phyloP scores from a whole-genome alignment of 2,329 filamentous ascomycete genomes.

The Phyllosticta ampelicida region DNA sequence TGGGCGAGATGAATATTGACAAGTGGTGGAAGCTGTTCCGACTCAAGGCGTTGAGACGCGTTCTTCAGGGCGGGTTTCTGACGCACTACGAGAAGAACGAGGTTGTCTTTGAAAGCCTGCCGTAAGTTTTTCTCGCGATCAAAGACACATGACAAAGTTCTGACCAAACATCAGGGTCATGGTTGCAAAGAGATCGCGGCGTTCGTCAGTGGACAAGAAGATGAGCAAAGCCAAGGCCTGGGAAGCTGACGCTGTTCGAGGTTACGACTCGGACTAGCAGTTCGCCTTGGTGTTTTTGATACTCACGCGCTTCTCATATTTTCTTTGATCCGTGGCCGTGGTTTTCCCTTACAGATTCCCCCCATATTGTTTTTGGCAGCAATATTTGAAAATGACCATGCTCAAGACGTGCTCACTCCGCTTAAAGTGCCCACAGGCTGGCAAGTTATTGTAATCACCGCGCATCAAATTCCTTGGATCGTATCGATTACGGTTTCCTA shows the following conservation, averaged over 20 bases:
- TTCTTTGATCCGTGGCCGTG: not conserved
- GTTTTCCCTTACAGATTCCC: not conserved
- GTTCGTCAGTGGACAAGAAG: not conserved
- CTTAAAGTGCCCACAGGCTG: not conserved
- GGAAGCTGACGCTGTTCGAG: not conserved
- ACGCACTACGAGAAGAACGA: slow-evolving; percentile 29
- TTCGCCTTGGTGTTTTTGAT: not conserved
- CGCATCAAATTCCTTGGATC: not conserved
- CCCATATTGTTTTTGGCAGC: not conserved
- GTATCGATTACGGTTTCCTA: not conserved
- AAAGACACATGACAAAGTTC: not conserved
- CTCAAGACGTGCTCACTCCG: not conserved
- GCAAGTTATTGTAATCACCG: not conserved
- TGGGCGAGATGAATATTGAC: slow-evolving; percentile 53
- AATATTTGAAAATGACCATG: not conserved
- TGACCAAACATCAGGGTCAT: not conserved
- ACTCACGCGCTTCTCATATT: not conserved
- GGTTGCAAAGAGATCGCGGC: not conserved
- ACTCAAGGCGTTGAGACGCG: slow-evolving; percentile 48
- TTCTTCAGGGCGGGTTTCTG: slow-evolving; percentile 39
- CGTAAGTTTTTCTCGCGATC: not conserved
- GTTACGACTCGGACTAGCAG: not conserved
- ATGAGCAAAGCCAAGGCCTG: not conserved
- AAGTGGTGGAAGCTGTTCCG: slow-evolving; percentile 64
- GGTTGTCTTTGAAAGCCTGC: slow-evolving; percentile 8